phyloP scores from a whole-genome alignment of 2,329 filamentous ascomycete species.

The Alternaria arbusti region DNA sequence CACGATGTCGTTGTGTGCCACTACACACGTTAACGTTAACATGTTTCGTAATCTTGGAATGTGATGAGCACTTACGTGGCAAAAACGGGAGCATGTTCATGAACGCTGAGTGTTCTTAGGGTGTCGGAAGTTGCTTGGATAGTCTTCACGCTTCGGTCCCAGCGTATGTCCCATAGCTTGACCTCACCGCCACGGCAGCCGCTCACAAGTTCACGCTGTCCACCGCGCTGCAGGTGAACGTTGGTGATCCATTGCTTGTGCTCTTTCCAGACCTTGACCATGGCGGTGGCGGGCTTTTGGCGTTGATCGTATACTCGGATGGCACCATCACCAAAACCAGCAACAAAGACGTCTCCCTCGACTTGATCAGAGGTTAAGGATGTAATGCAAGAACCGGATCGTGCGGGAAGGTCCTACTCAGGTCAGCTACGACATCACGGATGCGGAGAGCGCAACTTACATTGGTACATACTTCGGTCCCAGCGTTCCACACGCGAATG shows the following conservation, averaged over 20 bases:
- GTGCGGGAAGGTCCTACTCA: constrained; percentile 81
- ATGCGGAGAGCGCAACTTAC: constrained; percentile 48
- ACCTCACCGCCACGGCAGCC: constrained; percentile 93
- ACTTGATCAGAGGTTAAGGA: constrained; percentile 97
- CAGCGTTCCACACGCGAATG: constrained; percentile 95
- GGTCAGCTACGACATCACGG: constrained; percentile 10
- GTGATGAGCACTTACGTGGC: constrained; percentile 63
- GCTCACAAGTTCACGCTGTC: constrained; percentile 86
- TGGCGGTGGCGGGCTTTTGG: constrained; percentile 80
- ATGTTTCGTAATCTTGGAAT: constrained; percentile 59
- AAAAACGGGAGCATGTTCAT: constrained; percentile 96
- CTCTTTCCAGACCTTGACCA: constrained; percentile 97
- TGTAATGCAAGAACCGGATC: constrained; percentile 94
- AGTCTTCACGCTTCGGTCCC: constrained; percentile 76
- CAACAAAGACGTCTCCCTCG: constrained; percentile 93
- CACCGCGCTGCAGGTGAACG: constrained; percentile 95
- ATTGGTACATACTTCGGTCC: constrained; percentile 86
- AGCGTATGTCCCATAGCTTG: constrained; percentile 93
- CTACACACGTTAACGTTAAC: constrained; percentile 55
- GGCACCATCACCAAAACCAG: constrained; percentile 94
- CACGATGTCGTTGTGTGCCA: constrained; percentile 83
- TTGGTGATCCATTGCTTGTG: constrained; percentile 95
- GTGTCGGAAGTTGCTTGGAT: constrained; percentile 78
- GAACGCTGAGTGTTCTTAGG: constrained; percentile 84
- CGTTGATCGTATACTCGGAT: constrained; percentile 94